Conservation (phyloP, 2,329 filamentous ascomycete species). For the Drechslerella coelobrocha region DNA sequence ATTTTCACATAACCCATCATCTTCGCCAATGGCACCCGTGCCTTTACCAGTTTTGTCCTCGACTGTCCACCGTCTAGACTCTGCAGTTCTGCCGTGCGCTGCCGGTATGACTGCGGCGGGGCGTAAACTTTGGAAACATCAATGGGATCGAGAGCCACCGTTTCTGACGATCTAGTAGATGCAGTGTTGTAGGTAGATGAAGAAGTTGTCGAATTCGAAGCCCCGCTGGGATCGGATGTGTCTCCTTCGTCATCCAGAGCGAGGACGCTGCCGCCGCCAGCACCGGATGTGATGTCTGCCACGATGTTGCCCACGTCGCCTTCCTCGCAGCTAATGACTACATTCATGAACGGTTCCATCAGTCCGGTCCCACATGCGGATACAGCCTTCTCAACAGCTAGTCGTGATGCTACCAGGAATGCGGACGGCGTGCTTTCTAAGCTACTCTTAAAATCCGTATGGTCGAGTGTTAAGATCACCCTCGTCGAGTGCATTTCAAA, state of each 20-base stretch:
- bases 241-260: slow-evolving; percentile 65
- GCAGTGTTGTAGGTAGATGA: slow-evolving; percentile 19
- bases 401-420: slow-evolving; percentile 71
- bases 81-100: slow-evolving; percentile 62
- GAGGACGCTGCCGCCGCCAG: slow-evolving; percentile 75
- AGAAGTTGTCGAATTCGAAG: slow-evolving; percentile 1
- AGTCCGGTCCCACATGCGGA: slow-evolving; percentile 68
- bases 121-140: slow-evolving; percentile 80
- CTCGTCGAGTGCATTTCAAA: slow-evolving; percentile 80
- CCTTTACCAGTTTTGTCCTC: slow-evolving; percentile 72
- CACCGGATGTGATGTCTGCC: slow-evolving; percentile 74
- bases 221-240: slow-evolving; percentile 53
- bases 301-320: slow-evolving; percentile 79
- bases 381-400: slow-evolving; percentile 73
- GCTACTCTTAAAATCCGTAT: slow-evolving; percentile 69
- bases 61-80: slow-evolving; percentile 61
- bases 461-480: slow-evolving; percentile 74
- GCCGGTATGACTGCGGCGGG: slow-evolving; percentile 60
- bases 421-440: slow-evolving; percentile 71
- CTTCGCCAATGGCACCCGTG: slow-evolving; percentile 89
- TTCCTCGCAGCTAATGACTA: slow-evolving; percentile 85
- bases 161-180: slow-evolving; percentile 40
- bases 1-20: slow-evolving; percentile 96
- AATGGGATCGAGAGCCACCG: slow-evolving; percentile 60
- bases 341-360: slow-evolving; percentile 93